phyloP scores from a whole-genome alignment of 139 green algal species.

The Picochlorum sp. region DNA sequence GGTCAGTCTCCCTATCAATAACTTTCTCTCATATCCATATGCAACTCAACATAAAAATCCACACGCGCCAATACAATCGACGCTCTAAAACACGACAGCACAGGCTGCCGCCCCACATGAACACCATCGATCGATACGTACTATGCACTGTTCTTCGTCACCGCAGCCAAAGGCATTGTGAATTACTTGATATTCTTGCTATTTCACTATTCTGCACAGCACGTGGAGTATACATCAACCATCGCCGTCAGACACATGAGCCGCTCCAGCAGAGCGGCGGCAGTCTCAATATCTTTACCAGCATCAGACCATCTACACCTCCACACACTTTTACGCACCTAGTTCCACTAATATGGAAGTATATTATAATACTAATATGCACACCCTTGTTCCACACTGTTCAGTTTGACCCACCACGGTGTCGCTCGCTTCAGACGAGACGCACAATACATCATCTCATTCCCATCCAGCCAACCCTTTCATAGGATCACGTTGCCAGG shows the following conservation, averaged over 20 bases:
- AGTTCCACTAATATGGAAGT: not conserved
- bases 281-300: not conserved
- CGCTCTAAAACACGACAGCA: no score
- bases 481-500: no score
- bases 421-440: not conserved
- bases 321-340: not conserved
- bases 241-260: not conserved
- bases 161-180: not conserved
- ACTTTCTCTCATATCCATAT: not conserved
- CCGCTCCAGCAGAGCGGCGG: not conserved
- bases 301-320: not conserved
- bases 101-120: no score
- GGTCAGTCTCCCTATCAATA: not conserved
- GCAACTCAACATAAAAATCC: not conserved
- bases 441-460: not conserved
- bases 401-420: no score
- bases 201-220: not conserved
- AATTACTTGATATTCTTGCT: not conserved
- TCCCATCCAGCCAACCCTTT: no score
- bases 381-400: not conserved
- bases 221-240: not conserved
- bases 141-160: conserved; percentile 9
- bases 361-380: not conserved
- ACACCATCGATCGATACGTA: no score
- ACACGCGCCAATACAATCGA: no score